Conservation (phyloP, 208 protist genomes). For the Leishmania turanica region DNA sequence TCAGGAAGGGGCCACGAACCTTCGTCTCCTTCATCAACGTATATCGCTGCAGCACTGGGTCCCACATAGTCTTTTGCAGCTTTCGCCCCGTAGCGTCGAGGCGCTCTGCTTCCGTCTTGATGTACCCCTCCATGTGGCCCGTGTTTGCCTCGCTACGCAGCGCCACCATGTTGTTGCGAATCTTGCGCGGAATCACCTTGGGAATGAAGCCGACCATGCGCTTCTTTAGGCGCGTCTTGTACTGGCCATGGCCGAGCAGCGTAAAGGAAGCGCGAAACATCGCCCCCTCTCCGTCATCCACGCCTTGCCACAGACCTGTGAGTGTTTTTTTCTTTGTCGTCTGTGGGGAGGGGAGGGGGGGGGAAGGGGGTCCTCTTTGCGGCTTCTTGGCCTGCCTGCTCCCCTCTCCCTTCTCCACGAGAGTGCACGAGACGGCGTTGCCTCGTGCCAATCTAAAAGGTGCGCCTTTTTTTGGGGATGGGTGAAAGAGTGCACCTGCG, state of each 20-base stretch:
- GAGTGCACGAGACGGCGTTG: neutral
- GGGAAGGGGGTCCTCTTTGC: neutral
- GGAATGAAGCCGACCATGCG: slow-evolving; percentile 89
- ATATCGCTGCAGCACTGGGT: slow-evolving; percentile 76
- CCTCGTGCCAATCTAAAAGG: neutral
- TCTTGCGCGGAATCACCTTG: slow-evolving; percentile 83
- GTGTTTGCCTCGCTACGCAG: slow-evolving; percentile 87
- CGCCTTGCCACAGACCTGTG: neutral
- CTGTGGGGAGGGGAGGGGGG: no score
- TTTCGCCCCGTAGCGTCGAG: slow-evolving; percentile 84
- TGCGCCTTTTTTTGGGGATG: neutral
- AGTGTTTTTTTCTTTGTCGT: neutral
- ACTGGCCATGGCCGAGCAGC: slow-evolving; percentile 72
- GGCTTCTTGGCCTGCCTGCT: neutral
- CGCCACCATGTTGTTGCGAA: slow-evolving; percentile 81
- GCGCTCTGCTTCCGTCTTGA: slow-evolving; percentile 79
- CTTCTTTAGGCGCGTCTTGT: slow-evolving; percentile 89
- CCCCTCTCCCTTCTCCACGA: neutral
- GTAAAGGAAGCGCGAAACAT: slow-evolving; percentile 45
- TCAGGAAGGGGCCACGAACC: slow-evolving; percentile 82
- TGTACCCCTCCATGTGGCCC: slow-evolving; percentile 80
- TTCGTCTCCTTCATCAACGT: slow-evolving; percentile 86
- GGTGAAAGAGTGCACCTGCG: neutral
- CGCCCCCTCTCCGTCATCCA: neutral
- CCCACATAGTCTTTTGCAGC: slow-evolving; percentile 75